Percentiles rank a stretch among this genome's conserved stretches.
Evolutionary conservation across 1,139 yeast species (phyloP).

Genomic region (Candida anutae): DNA sequence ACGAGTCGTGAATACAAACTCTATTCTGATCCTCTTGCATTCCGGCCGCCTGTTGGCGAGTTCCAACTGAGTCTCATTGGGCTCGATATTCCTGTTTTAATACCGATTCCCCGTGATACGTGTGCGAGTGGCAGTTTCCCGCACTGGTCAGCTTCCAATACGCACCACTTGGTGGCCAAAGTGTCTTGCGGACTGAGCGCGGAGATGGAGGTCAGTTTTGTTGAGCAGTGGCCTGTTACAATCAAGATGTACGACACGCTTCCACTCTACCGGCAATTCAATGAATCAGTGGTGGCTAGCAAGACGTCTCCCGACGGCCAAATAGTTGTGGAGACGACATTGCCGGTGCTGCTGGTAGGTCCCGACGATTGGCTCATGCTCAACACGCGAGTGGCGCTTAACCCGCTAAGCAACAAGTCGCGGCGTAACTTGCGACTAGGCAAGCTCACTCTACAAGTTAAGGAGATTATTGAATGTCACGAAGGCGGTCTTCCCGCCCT

Average conservation of each 20-base stretch:
- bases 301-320: constrained; percentile 33
- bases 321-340: constrained; percentile 31
- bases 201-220: constrained; percentile 22
- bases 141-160: constrained; percentile 34
- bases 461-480: constrained; percentile 42
- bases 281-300: constrained; percentile 39
- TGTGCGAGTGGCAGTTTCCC: constrained; percentile 36
- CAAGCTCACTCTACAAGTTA: constrained; percentile 39
- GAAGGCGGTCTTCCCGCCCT: constrained; percentile 41
- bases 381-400: constrained; percentile 30
- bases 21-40: constrained; percentile 30
- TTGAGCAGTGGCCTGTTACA: constrained; percentile 38
- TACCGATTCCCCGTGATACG: constrained; percentile 51
- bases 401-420: constrained; percentile 24
- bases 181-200: constrained; percentile 26
- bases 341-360: constrained; percentile 44
- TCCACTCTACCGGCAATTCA: constrained; percentile 46
- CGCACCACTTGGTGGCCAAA: constrained; percentile 27
- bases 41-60: constrained; percentile 29
- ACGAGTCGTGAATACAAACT: constrained; percentile 26
- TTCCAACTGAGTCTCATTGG: constrained; percentile 38
- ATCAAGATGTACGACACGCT: constrained; percentile 45
- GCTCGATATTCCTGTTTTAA: constrained; percentile 50
- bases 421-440: constrained; percentile 36
- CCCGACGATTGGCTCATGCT: constrained; percentile 40